Conservation (phyloP, 2,329 filamentous ascomycete genomes). For the Pseudogymnoascus sp. region DNA sequence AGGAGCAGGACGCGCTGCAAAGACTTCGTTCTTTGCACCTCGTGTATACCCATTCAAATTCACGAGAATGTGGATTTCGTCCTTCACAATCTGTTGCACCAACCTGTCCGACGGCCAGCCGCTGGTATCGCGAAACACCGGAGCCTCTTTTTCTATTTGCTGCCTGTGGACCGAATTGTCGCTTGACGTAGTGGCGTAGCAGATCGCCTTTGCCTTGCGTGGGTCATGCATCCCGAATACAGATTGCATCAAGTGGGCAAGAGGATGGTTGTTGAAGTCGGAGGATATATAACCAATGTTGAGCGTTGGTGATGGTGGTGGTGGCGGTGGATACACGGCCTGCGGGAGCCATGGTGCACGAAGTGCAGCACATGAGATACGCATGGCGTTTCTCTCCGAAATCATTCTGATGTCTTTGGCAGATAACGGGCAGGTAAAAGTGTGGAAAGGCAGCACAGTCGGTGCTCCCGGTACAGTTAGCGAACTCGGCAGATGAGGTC, state of each 20-base stretch:
- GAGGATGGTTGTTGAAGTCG: constrained; percentile 96
- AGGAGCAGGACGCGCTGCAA: constrained; percentile 85
- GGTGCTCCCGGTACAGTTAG: constrained; percentile 79
- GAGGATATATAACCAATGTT: constrained; percentile 95
- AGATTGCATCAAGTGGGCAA: constrained; percentile 98
- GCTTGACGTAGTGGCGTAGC: constrained; percentile 89
- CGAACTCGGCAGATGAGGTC: constrained; percentile 63
- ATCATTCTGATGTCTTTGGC: constrained; percentile 89
- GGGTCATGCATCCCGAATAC: constrained; percentile 87
- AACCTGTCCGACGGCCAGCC: constrained; percentile 77
- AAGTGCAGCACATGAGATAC: constrained; percentile 86
- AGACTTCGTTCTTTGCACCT: constrained; percentile 94
- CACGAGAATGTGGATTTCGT: constrained; percentile 87
- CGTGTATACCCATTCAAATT: constrained; percentile 98
- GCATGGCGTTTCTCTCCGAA: constrained; percentile 85
- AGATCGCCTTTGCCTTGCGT: constrained; percentile 69
- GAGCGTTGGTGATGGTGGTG: constrained; percentile 72
- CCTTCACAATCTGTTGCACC: constrained; percentile 74
- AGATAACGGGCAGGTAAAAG: constrained; percentile 88
- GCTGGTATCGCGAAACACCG: constrained; percentile 83
- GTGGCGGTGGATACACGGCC: constrained; percentile 75
- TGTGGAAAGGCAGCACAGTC: constrained; percentile 93
- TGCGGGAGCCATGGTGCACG: constrained; percentile 76
- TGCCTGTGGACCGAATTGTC: constrained; percentile 82
- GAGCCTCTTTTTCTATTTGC: constrained; percentile 88